Conservation (phyloP, 2,329 filamentous ascomycete genomes). For the Akanthomyces uredinophilus region DNA sequence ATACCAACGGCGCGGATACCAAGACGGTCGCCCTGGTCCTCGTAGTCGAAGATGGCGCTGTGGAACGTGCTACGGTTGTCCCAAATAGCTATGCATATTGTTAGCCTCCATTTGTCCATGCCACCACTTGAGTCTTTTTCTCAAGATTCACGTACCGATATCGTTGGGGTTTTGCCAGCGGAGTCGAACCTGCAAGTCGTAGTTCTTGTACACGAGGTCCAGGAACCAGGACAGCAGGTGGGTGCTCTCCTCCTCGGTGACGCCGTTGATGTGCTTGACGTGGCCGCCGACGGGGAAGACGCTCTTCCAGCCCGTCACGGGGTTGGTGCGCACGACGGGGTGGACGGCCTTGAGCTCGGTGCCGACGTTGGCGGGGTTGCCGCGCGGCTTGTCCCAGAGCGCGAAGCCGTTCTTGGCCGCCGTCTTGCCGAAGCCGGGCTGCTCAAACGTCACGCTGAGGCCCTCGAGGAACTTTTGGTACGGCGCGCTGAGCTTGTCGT, state of each 20-base stretch:
- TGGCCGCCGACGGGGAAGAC: conserved; percentile 49
- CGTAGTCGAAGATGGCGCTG: conserved; percentile 48
- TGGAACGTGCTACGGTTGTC: conserved; percentile 54
- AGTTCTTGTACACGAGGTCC: conserved; percentile 47
- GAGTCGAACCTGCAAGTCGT: conserved; percentile 49
- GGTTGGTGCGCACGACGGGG: conserved; percentile 53
- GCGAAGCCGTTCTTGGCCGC: conserved; percentile 40
- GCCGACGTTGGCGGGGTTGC: conserved; percentile 47
- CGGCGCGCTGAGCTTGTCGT: conserved; percentile 55
- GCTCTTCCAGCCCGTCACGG: conserved; percentile 53
- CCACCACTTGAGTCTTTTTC: neutral
- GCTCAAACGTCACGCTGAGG: conserved; percentile 50
- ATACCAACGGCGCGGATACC: conserved; percentile 48
- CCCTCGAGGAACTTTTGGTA: conserved; percentile 54
- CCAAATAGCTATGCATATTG: conserved; percentile 42
- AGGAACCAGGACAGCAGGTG: conserved; percentile 48
- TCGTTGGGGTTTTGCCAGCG: conserved; percentile 43
- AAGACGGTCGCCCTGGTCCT: conserved; percentile 40
- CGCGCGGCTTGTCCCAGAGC: conserved; percentile 41
- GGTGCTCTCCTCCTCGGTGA: conserved; percentile 43
- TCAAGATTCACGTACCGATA: conserved; percentile 21
- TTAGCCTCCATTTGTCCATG: neutral
- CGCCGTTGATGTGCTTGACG: conserved; percentile 45
- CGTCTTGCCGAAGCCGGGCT: conserved; percentile 45
- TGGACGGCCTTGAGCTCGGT: conserved; percentile 44